Evolutionary conservation across 148 eudicot genomes (phyloP).

Genomic region (Arbutus unedo): DNA sequence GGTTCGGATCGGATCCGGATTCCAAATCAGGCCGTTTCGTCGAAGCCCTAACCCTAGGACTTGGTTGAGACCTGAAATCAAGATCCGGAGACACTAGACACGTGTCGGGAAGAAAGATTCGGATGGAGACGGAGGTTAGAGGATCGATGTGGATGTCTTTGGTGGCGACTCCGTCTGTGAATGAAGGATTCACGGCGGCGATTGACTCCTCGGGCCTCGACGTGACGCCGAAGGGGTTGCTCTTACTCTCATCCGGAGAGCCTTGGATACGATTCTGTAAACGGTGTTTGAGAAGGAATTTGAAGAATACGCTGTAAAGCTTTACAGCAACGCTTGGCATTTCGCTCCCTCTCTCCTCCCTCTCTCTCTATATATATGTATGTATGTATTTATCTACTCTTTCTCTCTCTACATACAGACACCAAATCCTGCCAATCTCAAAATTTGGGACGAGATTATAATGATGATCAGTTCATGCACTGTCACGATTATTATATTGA

Average conservation of each 20-base stretch:
- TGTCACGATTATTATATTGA: background rate
- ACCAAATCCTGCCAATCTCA: background rate
- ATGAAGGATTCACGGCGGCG: conserved; percentile 65
- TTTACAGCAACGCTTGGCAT: conserved; percentile 97
- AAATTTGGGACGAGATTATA: background rate
- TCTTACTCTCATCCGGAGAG: conserved; percentile 29
- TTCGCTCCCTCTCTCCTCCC: conserved; percentile 16
- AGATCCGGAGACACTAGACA: conserved; percentile 36
- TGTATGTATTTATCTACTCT: background rate
- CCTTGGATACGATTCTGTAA: conserved; percentile 63
- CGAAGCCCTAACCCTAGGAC: conserved; percentile 22
- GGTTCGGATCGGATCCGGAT: conserved; percentile 22
- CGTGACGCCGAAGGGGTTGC: conserved; percentile 60
- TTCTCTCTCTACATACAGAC: background rate
- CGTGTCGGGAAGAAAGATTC: conserved; percentile 81
- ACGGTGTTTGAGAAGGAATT: conserved; percentile 75
- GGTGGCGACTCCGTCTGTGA: conserved; percentile 86
- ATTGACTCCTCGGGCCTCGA: conserved; percentile 81
- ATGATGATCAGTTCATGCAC: background rate
- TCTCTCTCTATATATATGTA: background rate
- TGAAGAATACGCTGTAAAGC: conserved; percentile 90
- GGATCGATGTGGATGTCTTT: conserved; percentile 92
- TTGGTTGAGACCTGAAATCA: conserved; percentile 10
- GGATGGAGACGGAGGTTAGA: conserved; percentile 55
- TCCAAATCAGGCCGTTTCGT: conserved; percentile 29